These are phyloP conservation scores for Thraustochytrium striatum DNA, from an alignment of 352 stramenopile species.

Conservation along the genomic window DNA sequence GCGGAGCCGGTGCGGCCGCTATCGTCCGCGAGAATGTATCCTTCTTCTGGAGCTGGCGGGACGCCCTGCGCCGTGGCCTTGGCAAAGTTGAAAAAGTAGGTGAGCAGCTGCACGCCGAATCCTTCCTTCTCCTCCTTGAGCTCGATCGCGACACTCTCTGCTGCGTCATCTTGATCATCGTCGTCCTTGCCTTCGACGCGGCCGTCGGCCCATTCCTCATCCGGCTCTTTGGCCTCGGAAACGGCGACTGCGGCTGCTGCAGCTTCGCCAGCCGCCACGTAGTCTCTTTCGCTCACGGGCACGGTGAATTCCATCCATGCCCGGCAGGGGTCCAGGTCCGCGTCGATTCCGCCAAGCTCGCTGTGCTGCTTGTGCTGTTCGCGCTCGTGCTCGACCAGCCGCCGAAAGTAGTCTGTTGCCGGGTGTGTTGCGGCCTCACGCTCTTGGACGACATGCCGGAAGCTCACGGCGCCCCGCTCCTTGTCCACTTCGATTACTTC, in stretches of 20 bases:
- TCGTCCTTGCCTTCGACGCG: neutral
- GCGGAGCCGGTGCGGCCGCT: neutral
- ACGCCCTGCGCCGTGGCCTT: neutral
- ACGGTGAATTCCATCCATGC: slow-evolving; percentile 1
- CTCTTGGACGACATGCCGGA: slow-evolving; percentile 13
- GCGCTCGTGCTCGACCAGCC: slow-evolving; percentile 29
- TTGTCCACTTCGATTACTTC: neutral
- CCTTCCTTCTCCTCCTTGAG: neutral
- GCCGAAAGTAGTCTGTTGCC: slow-evolving; percentile 18
- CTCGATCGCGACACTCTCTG: neutral
- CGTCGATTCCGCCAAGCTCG: neutral
- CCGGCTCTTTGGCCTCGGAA: too few relatives aligned
- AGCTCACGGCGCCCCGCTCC: neutral
- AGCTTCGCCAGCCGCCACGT: neutral
- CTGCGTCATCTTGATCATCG: too few relatives aligned
- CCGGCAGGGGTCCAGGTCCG: neutral
- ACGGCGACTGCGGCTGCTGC: too few relatives aligned
- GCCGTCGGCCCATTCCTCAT: neutral
- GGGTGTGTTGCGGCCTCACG: slow-evolving; percentile 11
- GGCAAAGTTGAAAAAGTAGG: slow-evolving; percentile 38
- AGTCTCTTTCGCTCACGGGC: neutral
- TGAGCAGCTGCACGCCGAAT: neutral
- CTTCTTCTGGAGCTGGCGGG: neutral
- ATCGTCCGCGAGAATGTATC: neutral
- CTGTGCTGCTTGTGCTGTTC: neutral